phyloP scores from a whole-genome alignment of 208 protist species.

The Trypanosoma vivax region DNA sequence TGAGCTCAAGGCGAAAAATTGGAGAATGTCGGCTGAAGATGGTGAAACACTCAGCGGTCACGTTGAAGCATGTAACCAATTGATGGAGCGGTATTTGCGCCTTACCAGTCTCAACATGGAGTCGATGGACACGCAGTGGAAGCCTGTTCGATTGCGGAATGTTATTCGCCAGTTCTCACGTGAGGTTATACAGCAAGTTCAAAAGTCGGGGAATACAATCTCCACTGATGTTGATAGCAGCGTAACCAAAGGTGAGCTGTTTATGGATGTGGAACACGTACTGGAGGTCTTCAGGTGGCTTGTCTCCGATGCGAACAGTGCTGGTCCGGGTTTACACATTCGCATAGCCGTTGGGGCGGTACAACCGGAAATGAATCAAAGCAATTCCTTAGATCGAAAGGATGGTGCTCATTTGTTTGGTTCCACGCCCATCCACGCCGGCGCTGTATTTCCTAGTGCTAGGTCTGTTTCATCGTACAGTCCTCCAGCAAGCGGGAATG shows the following conservation, averaged over 20 bases:
- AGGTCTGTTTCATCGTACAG: neutral
- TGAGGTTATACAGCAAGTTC: constrained; percentile 31
- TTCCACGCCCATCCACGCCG: too few relatives aligned
- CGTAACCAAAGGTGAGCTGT: constrained; percentile 52
- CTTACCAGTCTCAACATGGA: constrained; percentile 75
- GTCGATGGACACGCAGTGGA: constrained; percentile 63
- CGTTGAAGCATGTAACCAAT: constrained; percentile 52
- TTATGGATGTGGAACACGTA: constrained; percentile 64
- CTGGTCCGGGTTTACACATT: constrained; percentile 1
- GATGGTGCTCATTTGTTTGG: too few relatives aligned
- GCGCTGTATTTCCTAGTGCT: neutral
- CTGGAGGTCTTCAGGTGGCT: constrained; percentile 41
- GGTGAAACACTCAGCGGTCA: constrained; percentile 51
- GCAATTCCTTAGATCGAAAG: too few relatives aligned
- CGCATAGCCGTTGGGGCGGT: neutral
- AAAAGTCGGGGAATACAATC: constrained; percentile 26
- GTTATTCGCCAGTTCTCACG: constrained; percentile 45
- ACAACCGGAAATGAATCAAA: too few relatives aligned
- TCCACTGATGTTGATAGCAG: constrained; percentile 49
- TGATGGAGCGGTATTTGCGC: constrained; percentile 67
- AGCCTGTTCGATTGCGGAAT: constrained; percentile 46
- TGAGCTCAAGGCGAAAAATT: constrained; percentile 45
- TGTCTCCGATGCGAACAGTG: constrained; percentile 12
- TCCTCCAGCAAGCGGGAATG: neutral
- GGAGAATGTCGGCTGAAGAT: constrained; percentile 51